These are phyloP conservation scores for Medicago lupulina DNA, from an alignment of 306 rosid genomes.

Conservation along the genomic window DNA sequence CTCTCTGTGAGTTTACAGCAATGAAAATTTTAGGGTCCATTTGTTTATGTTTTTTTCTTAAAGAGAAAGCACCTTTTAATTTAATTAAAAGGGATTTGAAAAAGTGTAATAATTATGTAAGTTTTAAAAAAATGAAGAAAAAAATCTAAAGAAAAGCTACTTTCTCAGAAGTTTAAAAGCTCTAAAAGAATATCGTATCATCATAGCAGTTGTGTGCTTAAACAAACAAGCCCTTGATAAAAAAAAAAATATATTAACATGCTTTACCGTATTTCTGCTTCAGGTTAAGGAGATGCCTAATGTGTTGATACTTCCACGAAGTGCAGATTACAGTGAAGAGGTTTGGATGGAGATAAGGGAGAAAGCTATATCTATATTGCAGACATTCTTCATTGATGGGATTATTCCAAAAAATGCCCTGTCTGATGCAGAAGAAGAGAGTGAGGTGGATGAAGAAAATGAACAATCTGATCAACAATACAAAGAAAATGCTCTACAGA, in stretches of 20 bases:
- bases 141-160: neutral
- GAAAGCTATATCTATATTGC: slow-evolving; percentile 87
- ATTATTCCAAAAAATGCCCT: slow-evolving; percentile 74
- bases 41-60: slow-evolving; percentile 3
- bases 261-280: slow-evolving; percentile 41
- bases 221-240: neutral
- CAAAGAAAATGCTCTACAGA: slow-evolving; percentile 62
- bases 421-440: slow-evolving; percentile 80
- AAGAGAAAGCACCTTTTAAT: neutral
- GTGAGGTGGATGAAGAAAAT: slow-evolving; percentile 68
- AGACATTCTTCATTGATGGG: slow-evolving; percentile 84
- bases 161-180: neutral
- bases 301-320: slow-evolving; percentile 96
- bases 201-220: neutral
- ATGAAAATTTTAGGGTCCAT: slow-evolving; percentile 3
- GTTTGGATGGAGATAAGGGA: slow-evolving; percentile 99
- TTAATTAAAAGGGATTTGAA: neutral
- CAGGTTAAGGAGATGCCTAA: slow-evolving; percentile 99
- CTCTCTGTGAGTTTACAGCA: slow-evolving; percentile 17
- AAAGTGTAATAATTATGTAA: neutral
- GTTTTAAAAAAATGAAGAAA: neutral
- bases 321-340: slow-evolving; percentile 99
- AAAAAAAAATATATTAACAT: slow-evolving; percentile 29
- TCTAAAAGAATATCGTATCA: neutral
- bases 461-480: slow-evolving; percentile 68